phyloP scores from a whole-genome alignment of 179 eudicot genomes.

The Amaranthus tricolor region DNA sequence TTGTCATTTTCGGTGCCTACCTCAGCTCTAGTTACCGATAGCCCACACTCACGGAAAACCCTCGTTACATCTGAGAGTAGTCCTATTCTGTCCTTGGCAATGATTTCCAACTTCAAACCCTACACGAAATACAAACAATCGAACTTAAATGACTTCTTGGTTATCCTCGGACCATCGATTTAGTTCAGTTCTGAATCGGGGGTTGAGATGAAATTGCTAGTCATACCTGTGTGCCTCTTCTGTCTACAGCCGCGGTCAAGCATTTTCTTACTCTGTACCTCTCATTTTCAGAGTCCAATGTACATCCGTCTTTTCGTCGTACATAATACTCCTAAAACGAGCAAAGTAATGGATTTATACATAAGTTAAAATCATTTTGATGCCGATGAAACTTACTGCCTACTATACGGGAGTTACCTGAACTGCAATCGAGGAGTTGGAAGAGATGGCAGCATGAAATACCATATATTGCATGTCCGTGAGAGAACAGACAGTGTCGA shows the following conservation, averaged over 20 bases:
- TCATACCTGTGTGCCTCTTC: constrained; percentile 72
- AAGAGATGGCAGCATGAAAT: constrained; percentile 69
- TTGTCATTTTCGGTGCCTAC: constrained; percentile 46
- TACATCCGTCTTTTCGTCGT: constrained; percentile 57
- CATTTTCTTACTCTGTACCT: constrained; percentile 49
- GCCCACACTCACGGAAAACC: constrained; percentile 65
- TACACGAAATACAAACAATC: constrained; percentile 17
- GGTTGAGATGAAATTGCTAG: background rate
- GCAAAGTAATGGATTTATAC: background rate
- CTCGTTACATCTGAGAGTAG: constrained; percentile 74
- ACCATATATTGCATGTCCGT: constrained; percentile 75
- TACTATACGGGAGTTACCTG: constrained; percentile 38
- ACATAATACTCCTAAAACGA: constrained; percentile 70
- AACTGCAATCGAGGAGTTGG: constrained; percentile 46
- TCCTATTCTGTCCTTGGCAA: constrained; percentile 55
- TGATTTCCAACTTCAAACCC: constrained; percentile 69
- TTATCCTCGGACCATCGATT: background rate
- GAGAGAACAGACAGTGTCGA: constrained; percentile 76
- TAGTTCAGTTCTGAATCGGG: background rate
- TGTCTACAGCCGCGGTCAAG: constrained; percentile 71
- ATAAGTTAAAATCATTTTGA: background rate
- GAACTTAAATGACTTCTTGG: background rate
- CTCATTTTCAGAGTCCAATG: constrained; percentile 48
- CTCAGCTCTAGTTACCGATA: constrained; percentile 69
- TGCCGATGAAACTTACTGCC: too few relatives aligned